These are phyloP conservation scores for Plasmopara muralis DNA, from an alignment of 352 stramenopile genomes.

Conservation along the genomic window DNA sequence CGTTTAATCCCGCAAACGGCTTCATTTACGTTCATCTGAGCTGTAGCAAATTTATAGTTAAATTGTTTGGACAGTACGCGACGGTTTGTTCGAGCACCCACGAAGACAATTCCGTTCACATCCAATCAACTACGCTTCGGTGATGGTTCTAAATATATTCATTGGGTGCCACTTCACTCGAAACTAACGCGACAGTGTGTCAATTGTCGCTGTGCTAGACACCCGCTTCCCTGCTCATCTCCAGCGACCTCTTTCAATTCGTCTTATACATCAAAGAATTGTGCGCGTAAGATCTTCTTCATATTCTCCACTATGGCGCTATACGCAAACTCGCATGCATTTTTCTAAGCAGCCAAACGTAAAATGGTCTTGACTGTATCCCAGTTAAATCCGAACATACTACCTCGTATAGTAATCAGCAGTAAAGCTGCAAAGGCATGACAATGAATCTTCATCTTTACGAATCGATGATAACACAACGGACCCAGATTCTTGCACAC, in stretches of 20 bases:
- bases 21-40: slow-evolving; percentile 12
- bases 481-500: slow-evolving; percentile 58
- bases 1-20: slow-evolving; percentile 12
- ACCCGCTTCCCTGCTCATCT: slow-evolving; percentile 16
- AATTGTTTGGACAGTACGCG: slow-evolving; percentile 73
- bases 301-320: slow-evolving; percentile 51
- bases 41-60: slow-evolving; percentile 46
- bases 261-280: slow-evolving; percentile 21
- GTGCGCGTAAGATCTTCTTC: slow-evolving; percentile 37
- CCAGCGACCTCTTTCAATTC: slow-evolving; percentile 19
- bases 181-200: background rate
- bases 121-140: slow-evolving; percentile 5
- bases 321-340: slow-evolving; percentile 38
- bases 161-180: background rate
- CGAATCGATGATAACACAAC: slow-evolving; percentile 72
- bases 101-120: slow-evolving; percentile 81
- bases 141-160: background rate
- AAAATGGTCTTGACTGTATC: slow-evolving; percentile 51
- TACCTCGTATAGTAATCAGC: slow-evolving; percentile 44
- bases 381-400: slow-evolving; percentile 46
- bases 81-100: slow-evolving; percentile 72
- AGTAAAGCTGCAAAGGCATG: slow-evolving; percentile 45
- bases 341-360: slow-evolving; percentile 30
- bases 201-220: slow-evolving; percentile 30
- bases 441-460: slow-evolving; percentile 66